Base-by-base conservation (phyloP, 805 yeast species). In the Wickerhamiella dianesei region DNA sequence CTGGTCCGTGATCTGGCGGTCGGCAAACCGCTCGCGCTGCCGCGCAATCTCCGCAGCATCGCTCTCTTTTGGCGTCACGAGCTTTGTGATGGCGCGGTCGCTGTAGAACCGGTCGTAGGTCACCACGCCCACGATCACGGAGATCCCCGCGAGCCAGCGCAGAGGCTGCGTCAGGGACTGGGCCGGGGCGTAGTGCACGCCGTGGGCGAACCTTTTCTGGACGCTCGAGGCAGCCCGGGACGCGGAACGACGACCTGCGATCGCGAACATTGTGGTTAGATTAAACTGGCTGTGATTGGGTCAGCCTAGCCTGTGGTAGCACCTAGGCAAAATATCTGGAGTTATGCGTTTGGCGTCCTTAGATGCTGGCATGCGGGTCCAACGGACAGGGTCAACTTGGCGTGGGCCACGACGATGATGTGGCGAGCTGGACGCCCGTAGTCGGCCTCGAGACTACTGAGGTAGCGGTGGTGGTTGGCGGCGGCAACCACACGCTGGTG, bases 401-500 rank as follows among this genome's bases (percentile, higher is more conserved):
- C 37, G 59, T 70, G 36, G 71, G 69, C 4, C 63, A 77, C 51
- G 62, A 64, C 35, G 72, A 71, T 1, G 96, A 81, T 60, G 48
- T 64, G 6, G 54, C 60, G 19, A 51, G 44, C 9, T 62, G 72
- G 16, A 57, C 56, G 39, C 43, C 51, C 17, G 55, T 59, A 29
- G 32, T 25, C 12, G 44, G 21, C 2, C 21, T 54, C 16, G 44
- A 46, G 8, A 16, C 35, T 3, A 17, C 44, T 1, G 48, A 49
- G 3, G 50, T 46, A 8, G 19, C 45, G 4, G 46, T 46, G 17
- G 20, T 87, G 12, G 72, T 70, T 0, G 77, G 87, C 55, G 96
- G 96, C 3, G 96, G 97, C 0, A 88, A 88, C 55, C 96, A 89
- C 59, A 80, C 94, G 0, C 55, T 84, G 16, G 50, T 85, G 2